Evolutionary conservation across 164 flowering plant species (phyloP), one percentile per base, ranked within the genome.

Genomic region (Sedum album): DNA sequence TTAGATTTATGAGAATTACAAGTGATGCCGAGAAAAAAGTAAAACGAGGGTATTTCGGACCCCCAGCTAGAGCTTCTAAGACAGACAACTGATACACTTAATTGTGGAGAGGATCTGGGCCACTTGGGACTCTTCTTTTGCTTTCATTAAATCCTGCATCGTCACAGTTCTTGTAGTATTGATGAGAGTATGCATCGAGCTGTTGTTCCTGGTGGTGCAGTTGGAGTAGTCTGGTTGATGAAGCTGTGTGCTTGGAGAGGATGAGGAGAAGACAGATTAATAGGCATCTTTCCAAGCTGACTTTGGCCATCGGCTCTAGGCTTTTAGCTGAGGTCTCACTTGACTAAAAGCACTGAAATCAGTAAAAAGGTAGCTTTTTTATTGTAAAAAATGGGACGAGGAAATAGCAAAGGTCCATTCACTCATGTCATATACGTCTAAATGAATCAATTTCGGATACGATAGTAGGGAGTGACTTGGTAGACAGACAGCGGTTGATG

Each of bases 81-180:
- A 2, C 26, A n/a, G 10, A 5, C 5, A 51, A 9, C 57, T 51
- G 20, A 28, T 26, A 28, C n/a, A 13, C 5, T 57, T 30, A 57
- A n/a, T 57, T 57, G 62, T 57, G 62, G 62, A 57, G 62, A 57
- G 62, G 62, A 57, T 57, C 62, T 30, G 62, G 33, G 62, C 62
- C 62, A 33, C 62, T 28, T 5, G 62, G 62, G 33, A 57, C 62
- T 57, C 62, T 57, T 28, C 62, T 57, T 30, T 57, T 57, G 62
- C 62, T 57, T 4, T 57, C 62, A 26, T 11, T 28, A 33, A 57
- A 57, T 33, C 62, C 62, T 13, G 62, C 62, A 57, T 28, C n/a
- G n/a, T n/a, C n/a, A n/a, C n/a, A n/a, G n/a, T n/a, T n/a, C n/a
- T n/a, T 57, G 62, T 57, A 28, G n/a, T 17, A 26, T 18, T 28